Base-by-base conservation (phyloP, 2,329 filamentous ascomycete genomes). In the Zalaria obscura region DNA sequence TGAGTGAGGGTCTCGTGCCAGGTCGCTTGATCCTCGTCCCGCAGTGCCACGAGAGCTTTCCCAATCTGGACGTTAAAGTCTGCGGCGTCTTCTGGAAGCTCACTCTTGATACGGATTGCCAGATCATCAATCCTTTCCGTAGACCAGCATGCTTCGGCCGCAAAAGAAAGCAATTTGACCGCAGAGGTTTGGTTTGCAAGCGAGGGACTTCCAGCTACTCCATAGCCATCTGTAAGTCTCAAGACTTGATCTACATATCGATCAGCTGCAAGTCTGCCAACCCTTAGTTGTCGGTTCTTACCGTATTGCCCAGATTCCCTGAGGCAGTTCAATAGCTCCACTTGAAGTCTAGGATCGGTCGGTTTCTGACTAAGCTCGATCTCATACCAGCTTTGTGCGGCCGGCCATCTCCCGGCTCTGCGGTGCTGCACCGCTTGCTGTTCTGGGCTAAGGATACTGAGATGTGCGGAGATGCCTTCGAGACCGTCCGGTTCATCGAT, bases 401-500 rank as follows among this genome's bases (percentile, higher is more conserved):
- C 85, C 10, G 84, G 80, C 88, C 91, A 98, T 47, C 88, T 73
- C 3, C 91, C 91, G 18, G 88, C 84, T 59, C 94, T 96, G 43
- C 83, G 78, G 62, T 98, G 87, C 52, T 93, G 86, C 42, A 95
- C 70, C 28, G 95, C 82, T 57, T 96, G 88, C 57, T 95, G 89
- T 45, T 94, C 83, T 39, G 95, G 80, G 49, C 93, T 84, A n/a
- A 96, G 67, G 7, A 87, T 77, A 44, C 83, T 81, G 3, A 96
- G 68, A 56, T 91, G 83, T 18, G 86, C 78, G 1, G 89, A 93
- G 46, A 98, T 89, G 3, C 91, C 91, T 56, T 96, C 88, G 29
- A 98, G 79, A 1, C 89, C 88, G 59, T 99, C 91, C 0, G 91
- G 93, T 52, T 99, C 91, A 54, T 99, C 91, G 46, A 99, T 96